A percentile compares a stretch with the other conserved stretches of the same genome.
These are phyloP conservation scores for Ilex aquifolium DNA, from an alignment of 257 asterid genomes.

Conservation along the genomic window DNA sequence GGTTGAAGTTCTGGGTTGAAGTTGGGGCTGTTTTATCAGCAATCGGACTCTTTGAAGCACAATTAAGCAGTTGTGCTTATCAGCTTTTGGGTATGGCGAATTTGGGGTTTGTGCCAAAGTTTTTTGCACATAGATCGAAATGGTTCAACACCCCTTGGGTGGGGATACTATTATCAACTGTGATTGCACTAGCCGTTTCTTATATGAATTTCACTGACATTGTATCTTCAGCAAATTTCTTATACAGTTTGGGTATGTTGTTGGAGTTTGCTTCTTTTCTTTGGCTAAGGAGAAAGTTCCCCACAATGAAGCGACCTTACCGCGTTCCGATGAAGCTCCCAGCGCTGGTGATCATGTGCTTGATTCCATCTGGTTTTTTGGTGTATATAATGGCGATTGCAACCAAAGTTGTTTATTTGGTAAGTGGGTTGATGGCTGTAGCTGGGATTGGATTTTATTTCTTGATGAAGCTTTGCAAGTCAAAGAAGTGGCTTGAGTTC, in stretches of 20 bases:
- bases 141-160: constrained; percentile 68
- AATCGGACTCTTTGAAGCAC: constrained; percentile 57
- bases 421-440: constrained; percentile 41
- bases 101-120: constrained; percentile 34
- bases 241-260: constrained; percentile 67
- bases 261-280: constrained; percentile 52
- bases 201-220: constrained; percentile 33
- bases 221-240: constrained; percentile 50
- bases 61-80: constrained; percentile 49
- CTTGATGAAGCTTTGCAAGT: constrained; percentile 42
- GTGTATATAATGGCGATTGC: constrained; percentile 51
- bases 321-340: constrained; percentile 39
- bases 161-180: constrained; percentile 43
- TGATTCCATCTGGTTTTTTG: constrained; percentile 53
- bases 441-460: constrained; percentile 47
- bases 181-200: constrained; percentile 37
- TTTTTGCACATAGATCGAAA: constrained; percentile 33
- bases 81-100: constrained; percentile 64
- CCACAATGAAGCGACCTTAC: constrained; percentile 39
- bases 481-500: constrained; percentile 38
- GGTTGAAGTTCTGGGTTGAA: constrained; percentile 63
- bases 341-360: constrained; percentile 44
- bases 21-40: constrained; percentile 49
- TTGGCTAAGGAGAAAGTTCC: constrained; percentile 39
- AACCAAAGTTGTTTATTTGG: constrained; percentile 40